These are phyloP conservation scores for Chara braunii DNA, from an alignment of 139 green algal genomes.

Conservation along the genomic window DNA sequence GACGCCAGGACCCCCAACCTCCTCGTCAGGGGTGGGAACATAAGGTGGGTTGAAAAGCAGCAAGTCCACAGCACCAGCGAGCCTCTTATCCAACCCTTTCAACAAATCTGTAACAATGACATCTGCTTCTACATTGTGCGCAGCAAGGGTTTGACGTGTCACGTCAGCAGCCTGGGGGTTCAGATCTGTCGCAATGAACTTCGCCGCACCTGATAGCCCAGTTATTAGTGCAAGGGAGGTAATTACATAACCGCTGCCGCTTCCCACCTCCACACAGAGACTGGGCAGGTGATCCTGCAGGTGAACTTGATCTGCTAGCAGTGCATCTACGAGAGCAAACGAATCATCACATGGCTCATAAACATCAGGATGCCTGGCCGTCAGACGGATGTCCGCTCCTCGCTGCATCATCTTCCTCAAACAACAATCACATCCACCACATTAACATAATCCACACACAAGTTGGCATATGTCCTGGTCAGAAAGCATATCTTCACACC, in stretches of 20 bases:
- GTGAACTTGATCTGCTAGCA: conserved; percentile 1
- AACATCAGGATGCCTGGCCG: conserved; percentile 16
- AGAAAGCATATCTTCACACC: too few relatives aligned
- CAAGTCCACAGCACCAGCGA: conserved; percentile 43
- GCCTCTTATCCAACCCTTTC: background rate
- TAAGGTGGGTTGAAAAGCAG: conserved; percentile 97
- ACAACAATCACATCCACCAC: too few relatives aligned
- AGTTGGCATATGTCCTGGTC: too few relatives aligned
- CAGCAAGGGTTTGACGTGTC: conserved; percentile 46
- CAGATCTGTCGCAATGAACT: conserved; percentile 55
- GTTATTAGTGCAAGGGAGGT: conserved; percentile 62
- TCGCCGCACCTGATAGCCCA: too few relatives aligned
- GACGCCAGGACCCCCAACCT: conserved; percentile 60
- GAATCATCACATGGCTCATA: conserved; percentile 41
- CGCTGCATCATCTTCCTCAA: too few relatives aligned
- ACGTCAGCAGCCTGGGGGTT: conserved; percentile 50
- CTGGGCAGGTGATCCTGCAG: background rate
- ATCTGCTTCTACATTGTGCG: conserved; percentile 41
- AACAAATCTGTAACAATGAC: conserved; percentile 15
- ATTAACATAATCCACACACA: too few relatives aligned
- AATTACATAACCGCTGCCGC: conserved; percentile 75
- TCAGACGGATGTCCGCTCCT: background rate
- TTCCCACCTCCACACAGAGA: conserved; percentile 52
- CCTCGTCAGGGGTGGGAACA: conserved; percentile 84
- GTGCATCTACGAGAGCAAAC: conserved; percentile 32